Evolutionary conservation across 768 basidiomycete genomes (phyloP), one percentile per base, ranked within the genome.

Genomic region (Cyathus striatus): DNA sequence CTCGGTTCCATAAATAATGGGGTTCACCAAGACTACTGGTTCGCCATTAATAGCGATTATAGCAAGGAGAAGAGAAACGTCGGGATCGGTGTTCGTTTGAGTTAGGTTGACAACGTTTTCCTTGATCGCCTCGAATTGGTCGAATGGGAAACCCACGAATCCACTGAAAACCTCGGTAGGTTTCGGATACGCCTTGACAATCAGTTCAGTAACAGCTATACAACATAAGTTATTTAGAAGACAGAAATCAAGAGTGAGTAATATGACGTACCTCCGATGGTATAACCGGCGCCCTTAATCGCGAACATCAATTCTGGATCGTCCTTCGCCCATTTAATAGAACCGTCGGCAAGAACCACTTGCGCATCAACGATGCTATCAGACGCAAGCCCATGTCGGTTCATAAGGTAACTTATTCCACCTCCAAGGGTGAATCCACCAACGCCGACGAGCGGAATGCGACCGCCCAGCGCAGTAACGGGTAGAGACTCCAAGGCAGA

Each of bases 131-230:
- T n/a, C n/a, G n/a, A n/a, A n/a, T n/a, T n/a, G n/a, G n/a, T n/a
- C n/a, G 30, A 32, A 32, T 16, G 30, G 17, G 30, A 16, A 16
- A 12, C 4, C 13, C 30, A 32, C 17, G 30, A 32, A 32, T 5
- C 30, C 13, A 12, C 17, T 12, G 12, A 5, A 32, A 12, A 16
- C 12, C 40, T 42, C 64, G 70, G 45, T 80, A 83, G 47, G 84
- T 85, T 48, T 85, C 82, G 49, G 68, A 55, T 7, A 81, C 81
- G 23, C 82, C 83, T 76, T 81, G 46, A 1, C 12, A 16, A 32
- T 32, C 24, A 30, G 21, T 37, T 24, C n/a, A 23, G 6, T 18
- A 24, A 9, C 14, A 1, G 30, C 0, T 10, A 18, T 14, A 13
- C 12, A 32, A 12, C 13, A 32, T 32, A 32, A 43, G 47, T 5